These are phyloP conservation scores for Manihot esculenta DNA, from an alignment of 441 rosid genomes.

Conservation along the genomic window DNA sequence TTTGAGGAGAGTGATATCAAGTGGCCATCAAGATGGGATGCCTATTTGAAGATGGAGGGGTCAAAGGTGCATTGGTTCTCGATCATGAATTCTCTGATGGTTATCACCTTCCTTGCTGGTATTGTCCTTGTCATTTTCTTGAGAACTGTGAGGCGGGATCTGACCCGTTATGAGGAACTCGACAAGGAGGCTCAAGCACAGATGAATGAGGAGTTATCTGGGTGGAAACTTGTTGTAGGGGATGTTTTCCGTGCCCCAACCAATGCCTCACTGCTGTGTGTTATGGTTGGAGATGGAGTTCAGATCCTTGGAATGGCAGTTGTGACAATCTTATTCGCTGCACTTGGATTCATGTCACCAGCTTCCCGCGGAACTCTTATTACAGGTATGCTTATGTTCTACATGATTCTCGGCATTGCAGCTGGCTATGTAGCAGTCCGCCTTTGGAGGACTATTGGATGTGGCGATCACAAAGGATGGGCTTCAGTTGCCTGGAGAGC, in stretches of 20 bases:
- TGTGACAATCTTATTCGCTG: slow-evolving; percentile 68
- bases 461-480: slow-evolving; percentile 70
- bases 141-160: slow-evolving; percentile 73
- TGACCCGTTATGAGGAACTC: slow-evolving; percentile 70
- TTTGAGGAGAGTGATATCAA: slow-evolving; percentile 71
- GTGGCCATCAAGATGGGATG: slow-evolving; percentile 94
- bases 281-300: slow-evolving; percentile 79
- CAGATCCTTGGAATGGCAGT: slow-evolving; percentile 78
- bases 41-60: slow-evolving; percentile 87
- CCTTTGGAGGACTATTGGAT: slow-evolving; percentile 70
- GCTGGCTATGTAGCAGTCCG: slow-evolving; percentile 79
- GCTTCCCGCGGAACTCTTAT: slow-evolving; percentile 74
- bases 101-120: slow-evolving; percentile 72
- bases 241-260: slow-evolving; percentile 78
- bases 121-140: slow-evolving; percentile 71
- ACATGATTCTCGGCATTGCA: slow-evolving; percentile 68
- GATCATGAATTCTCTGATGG: slow-evolving; percentile 69
- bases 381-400: slow-evolving; percentile 71
- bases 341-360: slow-evolving; percentile 79
- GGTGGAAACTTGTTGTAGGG: slow-evolving; percentile 84
- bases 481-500: slow-evolving; percentile 66
- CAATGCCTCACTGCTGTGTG: slow-evolving; percentile 59
- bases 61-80: slow-evolving; percentile 86
- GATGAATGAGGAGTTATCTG: slow-evolving; percentile 78
- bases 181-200: slow-evolving; percentile 75